Evolutionary conservation across 2,329 filamentous ascomycete species (phyloP).

Genomic region (Clonostachys sp.): DNA sequence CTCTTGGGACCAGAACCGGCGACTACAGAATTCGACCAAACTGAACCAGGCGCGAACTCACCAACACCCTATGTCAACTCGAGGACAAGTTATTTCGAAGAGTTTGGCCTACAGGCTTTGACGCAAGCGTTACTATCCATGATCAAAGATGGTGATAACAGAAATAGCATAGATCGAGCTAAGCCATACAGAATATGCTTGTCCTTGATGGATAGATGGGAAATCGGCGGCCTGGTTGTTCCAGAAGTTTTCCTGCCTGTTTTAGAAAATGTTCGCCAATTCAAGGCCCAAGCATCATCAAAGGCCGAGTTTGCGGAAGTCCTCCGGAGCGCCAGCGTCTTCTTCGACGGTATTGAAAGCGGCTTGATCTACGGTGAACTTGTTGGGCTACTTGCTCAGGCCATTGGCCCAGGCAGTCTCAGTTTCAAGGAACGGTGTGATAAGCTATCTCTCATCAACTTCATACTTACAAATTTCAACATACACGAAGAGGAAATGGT

Average conservation of each 20-base stretch:
- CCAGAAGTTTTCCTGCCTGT: constrained; percentile 85
- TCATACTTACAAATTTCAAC: constrained; percentile 86
- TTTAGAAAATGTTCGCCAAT: constrained; percentile 73
- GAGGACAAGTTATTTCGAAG: constrained; percentile 77
- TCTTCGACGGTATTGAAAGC: constrained; percentile 96
- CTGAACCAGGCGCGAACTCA: constrained; percentile 1
- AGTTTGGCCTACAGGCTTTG: constrained; percentile 70
- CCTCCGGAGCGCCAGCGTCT: constrained; percentile 85
- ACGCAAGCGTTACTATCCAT: constrained; percentile 71
- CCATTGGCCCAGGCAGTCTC: constrained; percentile 43
- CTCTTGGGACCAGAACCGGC: constrained; percentile 74
- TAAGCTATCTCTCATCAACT: constrained; percentile 70
- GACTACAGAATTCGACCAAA: constrained; percentile 41
- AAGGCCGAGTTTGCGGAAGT: constrained; percentile 79
- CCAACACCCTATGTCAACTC: constrained; percentile 36
- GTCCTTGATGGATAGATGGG: constrained; percentile 97
- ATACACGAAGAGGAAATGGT: constrained; percentile 95
- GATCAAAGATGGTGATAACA: constrained; percentile 47
- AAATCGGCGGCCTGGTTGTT: constrained; percentile 86
- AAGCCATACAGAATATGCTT: constrained; percentile 87
- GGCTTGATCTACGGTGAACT: constrained; percentile 87
- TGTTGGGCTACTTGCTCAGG: constrained; percentile 59
- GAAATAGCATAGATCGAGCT: constrained; percentile 56
- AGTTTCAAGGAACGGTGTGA: constrained; percentile 44
- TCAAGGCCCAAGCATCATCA: constrained; percentile 60